phyloP scores from a whole-genome alignment of 352 stramenopile species.

The Nothophytophthora sp. region DNA sequence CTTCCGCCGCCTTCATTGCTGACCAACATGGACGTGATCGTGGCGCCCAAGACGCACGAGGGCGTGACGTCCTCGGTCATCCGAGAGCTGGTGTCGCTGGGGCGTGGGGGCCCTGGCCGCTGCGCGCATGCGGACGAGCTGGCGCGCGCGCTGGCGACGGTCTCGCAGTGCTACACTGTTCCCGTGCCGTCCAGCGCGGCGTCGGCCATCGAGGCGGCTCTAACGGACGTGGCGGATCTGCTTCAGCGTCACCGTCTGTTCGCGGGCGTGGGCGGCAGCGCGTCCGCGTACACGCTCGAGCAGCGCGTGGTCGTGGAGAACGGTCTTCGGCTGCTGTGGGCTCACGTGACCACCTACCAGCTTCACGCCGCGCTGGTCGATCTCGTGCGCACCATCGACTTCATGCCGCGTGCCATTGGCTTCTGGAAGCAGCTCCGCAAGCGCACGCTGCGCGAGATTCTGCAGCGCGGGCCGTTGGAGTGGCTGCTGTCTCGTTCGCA shows the following conservation, averaged over 20 bases:
- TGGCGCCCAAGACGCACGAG: constrained; percentile 19
- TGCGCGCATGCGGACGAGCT: constrained; percentile 40
- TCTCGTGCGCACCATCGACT: constrained; percentile 65
- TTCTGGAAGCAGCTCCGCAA: constrained; percentile 72
- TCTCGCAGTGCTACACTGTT: constrained; percentile 51
- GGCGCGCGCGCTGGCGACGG: constrained; percentile 30
- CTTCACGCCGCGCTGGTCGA: constrained; percentile 61
- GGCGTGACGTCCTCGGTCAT: constrained; percentile 24
- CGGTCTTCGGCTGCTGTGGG: constrained; percentile 55
- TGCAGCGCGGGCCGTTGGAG: constrained; percentile 60
- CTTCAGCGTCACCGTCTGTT: constrained; percentile 49
- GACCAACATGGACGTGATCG: no score
- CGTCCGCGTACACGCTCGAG: constrained; percentile 12
- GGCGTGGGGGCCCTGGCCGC: constrained; percentile 2
- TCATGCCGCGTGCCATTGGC: constrained; percentile 59
- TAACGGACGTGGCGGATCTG: constrained; percentile 37
- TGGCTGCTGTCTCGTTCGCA: constrained; percentile 62
- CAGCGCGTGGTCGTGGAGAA: constrained; percentile 35
- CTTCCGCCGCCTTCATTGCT: no score
- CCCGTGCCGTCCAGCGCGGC: constrained; percentile 42
- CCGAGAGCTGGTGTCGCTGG: constrained; percentile 23
- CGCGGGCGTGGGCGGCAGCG: constrained; percentile 4
- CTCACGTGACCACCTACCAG: constrained; percentile 58
- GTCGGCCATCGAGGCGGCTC: constrained; percentile 35
- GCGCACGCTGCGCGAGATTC: constrained; percentile 41